Base-by-base conservation (phyloP, 106 monocot species). In the Alisma plantagoaquatica region DNA sequence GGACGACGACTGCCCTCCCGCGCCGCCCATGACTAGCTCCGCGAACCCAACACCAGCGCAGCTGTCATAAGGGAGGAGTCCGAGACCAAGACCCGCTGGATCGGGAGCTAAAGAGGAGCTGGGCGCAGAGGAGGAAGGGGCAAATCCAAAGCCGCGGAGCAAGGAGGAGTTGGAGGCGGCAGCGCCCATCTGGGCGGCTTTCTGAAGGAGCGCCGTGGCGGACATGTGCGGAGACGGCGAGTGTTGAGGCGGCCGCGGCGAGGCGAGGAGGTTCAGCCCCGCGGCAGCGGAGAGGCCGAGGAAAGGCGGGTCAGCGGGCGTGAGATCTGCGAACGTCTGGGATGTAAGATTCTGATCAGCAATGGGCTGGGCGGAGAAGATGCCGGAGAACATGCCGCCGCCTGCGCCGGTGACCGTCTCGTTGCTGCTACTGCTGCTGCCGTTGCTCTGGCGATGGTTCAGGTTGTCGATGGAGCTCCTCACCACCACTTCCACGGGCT, bases 141-240 rank as follows among this genome's bases (percentile, higher is more conserved):
- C 42, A 10, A 49, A 23, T 31, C 72, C 64, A 43, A 63, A 64
- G 10, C 63, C 75, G 42, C 76, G 42, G 10, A 68, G 60, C 49
- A 75, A 10, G 3, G 72, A 24, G 7, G 61, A 23, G 17, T 19
- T 53, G 33, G 30, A 53, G 27, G 52, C 27, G 11, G 53, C 50
- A 10, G 78, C 78, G 0, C 83, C 83, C 66, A 83, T 74, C 31
- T 83, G 71, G 1, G 78, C 70, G 0, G 83, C 83, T 57, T 78
- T 83, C 64, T 83, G 83, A 10, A 83, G 67, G 31, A 83, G 54
- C 2, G 83, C 83, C 15, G 83, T 83, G 23, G 83, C 83, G 0
- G 83, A 83, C 71, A 83, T 71, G 53, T 79, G 76, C 1, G 78
- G 73, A 27, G 3, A 1, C 25, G 49, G 27, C 14, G 49, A 21